These are phyloP conservation scores for Elongisporangium prolatum DNA, from an alignment of 352 stramenopile species.

Conservation along the genomic window DNA sequence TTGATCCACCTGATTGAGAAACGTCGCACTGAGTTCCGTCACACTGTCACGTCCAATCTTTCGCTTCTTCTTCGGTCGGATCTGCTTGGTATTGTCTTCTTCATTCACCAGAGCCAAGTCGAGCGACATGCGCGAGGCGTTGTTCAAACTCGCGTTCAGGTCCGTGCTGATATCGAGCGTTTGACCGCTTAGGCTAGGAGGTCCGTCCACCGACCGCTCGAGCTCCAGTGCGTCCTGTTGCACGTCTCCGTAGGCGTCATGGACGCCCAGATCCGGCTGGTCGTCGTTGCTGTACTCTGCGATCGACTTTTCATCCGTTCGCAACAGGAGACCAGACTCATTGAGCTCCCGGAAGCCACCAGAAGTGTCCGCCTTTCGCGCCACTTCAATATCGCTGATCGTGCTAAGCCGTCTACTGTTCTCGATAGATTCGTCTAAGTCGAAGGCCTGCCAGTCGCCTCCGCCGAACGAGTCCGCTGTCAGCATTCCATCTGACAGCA, in stretches of 20 bases:
- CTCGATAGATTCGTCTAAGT: conserved; percentile 66
- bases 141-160: conserved; percentile 62
- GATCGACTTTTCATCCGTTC: conserved; percentile 43
- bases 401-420: conserved; percentile 39
- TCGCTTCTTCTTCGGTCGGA: conserved; percentile 71
- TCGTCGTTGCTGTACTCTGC: conserved; percentile 16
- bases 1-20: conserved; percentile 55
- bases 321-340: conserved; percentile 45
- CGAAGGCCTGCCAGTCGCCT: conserved; percentile 80
- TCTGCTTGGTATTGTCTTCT: conserved; percentile 21
- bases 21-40: conserved; percentile 70
- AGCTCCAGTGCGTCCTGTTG: conserved; percentile 35
- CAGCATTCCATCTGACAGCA: conserved; percentile 48
- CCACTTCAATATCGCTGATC: conserved; percentile 82
- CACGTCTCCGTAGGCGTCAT: conserved; percentile 59
- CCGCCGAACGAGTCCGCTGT: conserved; percentile 75
- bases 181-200: conserved; percentile 31
- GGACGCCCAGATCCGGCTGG: conserved; percentile 47
- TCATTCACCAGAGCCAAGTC: conserved; percentile 50
- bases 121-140: conserved; percentile 57
- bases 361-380: conserved; percentile 49
- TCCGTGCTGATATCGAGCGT: conserved; percentile 67
- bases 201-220: conserved; percentile 28
- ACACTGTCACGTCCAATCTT: conserved; percentile 76
- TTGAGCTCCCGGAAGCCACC: conserved; percentile 39